Base-by-base conservation (phyloP, 768 basidiomycete species). In the Melanogaster broomeanus region DNA sequence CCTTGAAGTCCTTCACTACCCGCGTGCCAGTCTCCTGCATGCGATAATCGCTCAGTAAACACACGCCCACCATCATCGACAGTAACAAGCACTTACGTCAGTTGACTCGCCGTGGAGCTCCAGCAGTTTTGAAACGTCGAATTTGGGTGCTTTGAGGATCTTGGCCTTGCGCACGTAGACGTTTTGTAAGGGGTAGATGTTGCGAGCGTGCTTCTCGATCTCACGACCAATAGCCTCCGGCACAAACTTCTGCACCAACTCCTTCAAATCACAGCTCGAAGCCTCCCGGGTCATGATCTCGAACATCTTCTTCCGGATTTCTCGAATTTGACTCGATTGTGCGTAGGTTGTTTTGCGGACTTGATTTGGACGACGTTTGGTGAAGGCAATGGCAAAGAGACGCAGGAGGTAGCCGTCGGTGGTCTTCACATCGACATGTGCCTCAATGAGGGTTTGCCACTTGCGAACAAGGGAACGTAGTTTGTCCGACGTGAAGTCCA, bases 401-500 rank as follows among this genome's bases (percentile, higher is more conserved):
- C 97, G 93, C 74, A 99, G 81, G 70, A 98, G 90, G 84, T 99
- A 99, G 43, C 97, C 97, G 72, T 99, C 97, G 59, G 95, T 96
- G 52, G 97, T 99, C 80, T 94, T 94, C 64, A 99, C 94, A 69
- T 99, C 97, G 70, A 98, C 90, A 72, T 94, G 91, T 34, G 97
- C 97, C 77, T 98, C 97, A 65, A 99, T 95, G 68, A 98, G 89
- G 18, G 96, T 86, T 77, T 98, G 97, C 97, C 97, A 99, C 78
- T 98, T 99, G 73, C 96, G 92, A 64, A 99, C 97, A 68, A 99
- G 94, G 45, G 97, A 98, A 51, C 97, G 94, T 60, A 98, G 88
- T 77, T 98, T 98, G 86, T 99, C 97, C 52, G 96, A 97, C 56
- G 97, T 98, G 79, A 99, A 98, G 79, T 96, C 93, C 96, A 99